A percentile compares a stretch with the other conserved stretches of the same genome.
phyloP scores from a whole-genome alignment of 2,329 filamentous ascomycete genomes.

The Fusarium sp. region DNA sequence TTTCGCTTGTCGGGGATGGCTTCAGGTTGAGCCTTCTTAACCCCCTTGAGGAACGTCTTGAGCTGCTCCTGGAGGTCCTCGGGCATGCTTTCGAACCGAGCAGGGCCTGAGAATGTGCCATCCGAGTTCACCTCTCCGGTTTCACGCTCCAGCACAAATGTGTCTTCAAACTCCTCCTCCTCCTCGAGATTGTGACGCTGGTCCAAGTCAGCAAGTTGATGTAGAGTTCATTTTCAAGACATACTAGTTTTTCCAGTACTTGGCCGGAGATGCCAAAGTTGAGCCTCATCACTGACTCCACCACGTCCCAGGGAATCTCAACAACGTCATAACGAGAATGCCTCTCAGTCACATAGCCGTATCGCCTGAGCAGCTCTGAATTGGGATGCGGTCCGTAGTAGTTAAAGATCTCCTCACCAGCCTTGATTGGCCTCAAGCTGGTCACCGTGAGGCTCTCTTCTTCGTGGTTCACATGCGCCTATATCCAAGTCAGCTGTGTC shows the following conservation, averaged over 20 bases:
- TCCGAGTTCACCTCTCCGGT: slow-evolving; percentile 63
- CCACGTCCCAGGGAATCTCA: slow-evolving; percentile 75
- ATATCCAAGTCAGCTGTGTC: slow-evolving; percentile 18
- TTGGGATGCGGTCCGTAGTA: slow-evolving; percentile 89
- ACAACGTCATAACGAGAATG: slow-evolving; percentile 86
- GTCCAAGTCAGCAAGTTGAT: slow-evolving; percentile 35
- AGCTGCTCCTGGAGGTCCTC: slow-evolving; percentile 66
- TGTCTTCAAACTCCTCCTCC: slow-evolving; percentile 78
- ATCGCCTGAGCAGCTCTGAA: slow-evolving; percentile 83
- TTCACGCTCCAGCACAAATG: slow-evolving; percentile 75
- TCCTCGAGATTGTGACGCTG: slow-evolving; percentile 66
- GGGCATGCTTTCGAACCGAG: slow-evolving; percentile 57
- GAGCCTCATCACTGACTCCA: slow-evolving; percentile 60
- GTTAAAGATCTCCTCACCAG: slow-evolving; percentile 84
- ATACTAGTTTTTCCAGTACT: slow-evolving; percentile 58
- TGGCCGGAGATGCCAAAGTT: slow-evolving; percentile 53
- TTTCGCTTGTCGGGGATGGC: slow-evolving; percentile 62
- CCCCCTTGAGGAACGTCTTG: slow-evolving; percentile 61
- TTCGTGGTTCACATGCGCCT: slow-evolving; percentile 67
- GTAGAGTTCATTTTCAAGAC: slow-evolving; percentile 19
- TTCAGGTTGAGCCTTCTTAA: slow-evolving; percentile 58
- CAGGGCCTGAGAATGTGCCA: slow-evolving; percentile 57
- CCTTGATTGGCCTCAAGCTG: slow-evolving; percentile 73
- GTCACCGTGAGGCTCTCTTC: slow-evolving; percentile 75
- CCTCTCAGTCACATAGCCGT: slow-evolving; percentile 86